Conservation (phyloP, 1,284 basidiomycete species). For the Malassezia sp. region DNA sequence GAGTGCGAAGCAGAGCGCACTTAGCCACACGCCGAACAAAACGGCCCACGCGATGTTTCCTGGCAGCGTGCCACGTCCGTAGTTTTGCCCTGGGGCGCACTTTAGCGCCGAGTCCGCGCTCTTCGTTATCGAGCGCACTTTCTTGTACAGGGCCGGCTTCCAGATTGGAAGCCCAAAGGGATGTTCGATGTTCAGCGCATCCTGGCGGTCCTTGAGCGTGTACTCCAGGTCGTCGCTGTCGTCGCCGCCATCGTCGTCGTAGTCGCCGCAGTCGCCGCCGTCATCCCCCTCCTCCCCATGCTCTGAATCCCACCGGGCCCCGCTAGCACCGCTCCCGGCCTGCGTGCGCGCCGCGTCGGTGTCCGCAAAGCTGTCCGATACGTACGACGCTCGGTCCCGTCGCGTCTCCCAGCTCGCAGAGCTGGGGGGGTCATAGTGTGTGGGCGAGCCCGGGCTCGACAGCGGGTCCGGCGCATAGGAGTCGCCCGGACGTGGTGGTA, state of each 20-base stretch:
- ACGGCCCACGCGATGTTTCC: conserved; percentile 80
- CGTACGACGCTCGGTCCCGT: too few species aligned
- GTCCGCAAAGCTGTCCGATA: too few species aligned
- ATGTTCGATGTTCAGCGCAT: conserved; percentile 92
- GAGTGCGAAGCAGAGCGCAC: conserved; percentile 59
- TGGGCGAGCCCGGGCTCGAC: not conserved
- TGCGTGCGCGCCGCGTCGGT: too few species aligned
- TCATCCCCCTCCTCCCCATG: conserved; percentile 6
- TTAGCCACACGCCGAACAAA: conserved; percentile 77
- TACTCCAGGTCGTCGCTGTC: conserved; percentile 60
- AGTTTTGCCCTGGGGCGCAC: conserved; percentile 76
- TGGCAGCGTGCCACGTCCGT: conserved; percentile 74
- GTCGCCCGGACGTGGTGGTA: too few species aligned
- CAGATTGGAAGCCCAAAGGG: conserved; percentile 98
- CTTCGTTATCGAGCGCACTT: conserved; percentile 87
- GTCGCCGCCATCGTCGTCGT: conserved; percentile 16
- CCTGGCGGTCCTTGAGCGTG: conserved; percentile 89
- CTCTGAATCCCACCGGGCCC: too few species aligned
- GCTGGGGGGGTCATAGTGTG: not conserved
- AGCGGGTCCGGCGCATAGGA: too few species aligned
- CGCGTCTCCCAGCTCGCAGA: too few species aligned
- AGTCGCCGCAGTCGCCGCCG: conserved; percentile 12
- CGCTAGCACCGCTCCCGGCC: too few species aligned
- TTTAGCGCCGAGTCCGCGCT: conserved; percentile 91
- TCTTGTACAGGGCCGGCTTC: conserved; percentile 99